These are phyloP conservation scores for Talaromyces sp. DNA, from an alignment of 2,329 filamentous ascomycete genomes.

Conservation along the genomic window DNA sequence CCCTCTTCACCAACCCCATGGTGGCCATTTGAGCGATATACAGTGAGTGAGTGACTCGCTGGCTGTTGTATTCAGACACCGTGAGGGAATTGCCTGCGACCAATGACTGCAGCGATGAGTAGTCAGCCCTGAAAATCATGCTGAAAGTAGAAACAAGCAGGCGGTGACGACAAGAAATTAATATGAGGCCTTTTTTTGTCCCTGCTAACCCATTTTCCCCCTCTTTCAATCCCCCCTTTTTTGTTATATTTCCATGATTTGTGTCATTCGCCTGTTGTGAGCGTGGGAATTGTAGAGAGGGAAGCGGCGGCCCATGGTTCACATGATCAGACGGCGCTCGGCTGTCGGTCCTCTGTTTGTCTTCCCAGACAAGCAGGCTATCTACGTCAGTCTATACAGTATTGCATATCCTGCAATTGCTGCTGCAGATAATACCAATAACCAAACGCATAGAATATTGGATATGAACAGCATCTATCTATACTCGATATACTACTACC, in stretches of 20 bases:
- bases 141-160: neutral
- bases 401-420: neutral
- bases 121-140: neutral
- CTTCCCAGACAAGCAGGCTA: neutral
- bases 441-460: no score
- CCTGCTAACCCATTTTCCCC: no score
- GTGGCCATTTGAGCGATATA: neutral
- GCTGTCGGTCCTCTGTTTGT: neutral
- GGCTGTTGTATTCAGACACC: neutral
- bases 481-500: neutral
- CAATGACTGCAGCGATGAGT: neutral
- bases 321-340: neutral
- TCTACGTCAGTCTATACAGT: neutral
- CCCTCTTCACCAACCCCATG: neutral
- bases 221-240: no score
- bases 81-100: neutral
- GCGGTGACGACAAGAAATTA: neutral
- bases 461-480: no score
- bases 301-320: neutral
- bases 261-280: neutral
- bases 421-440: neutral
- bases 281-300: no score
- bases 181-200: conserved; percentile 4
- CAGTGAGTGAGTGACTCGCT: neutral
- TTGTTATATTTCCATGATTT: no score